Conservation (phyloP, 108 stramenopile species). For the Cylindrotheca fusiformis region DNA sequence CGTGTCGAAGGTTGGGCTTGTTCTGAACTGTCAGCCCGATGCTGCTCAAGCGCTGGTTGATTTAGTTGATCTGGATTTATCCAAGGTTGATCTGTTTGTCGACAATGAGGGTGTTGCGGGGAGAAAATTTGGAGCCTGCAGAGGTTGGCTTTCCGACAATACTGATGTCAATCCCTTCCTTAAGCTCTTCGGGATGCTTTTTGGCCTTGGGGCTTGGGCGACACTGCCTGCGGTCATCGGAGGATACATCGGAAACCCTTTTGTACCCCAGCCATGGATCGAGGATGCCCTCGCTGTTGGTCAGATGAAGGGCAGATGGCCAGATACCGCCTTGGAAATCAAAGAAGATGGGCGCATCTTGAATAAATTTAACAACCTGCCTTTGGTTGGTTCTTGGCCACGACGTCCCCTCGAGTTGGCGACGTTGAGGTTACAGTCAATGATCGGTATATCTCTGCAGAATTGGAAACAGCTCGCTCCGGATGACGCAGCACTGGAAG, state of each 20-base stretch:
- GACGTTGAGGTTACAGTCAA: slow-evolving; percentile 85
- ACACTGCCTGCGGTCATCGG: slow-evolving; percentile 90
- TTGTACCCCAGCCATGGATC: slow-evolving; percentile 77
- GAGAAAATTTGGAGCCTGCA: slow-evolving; percentile 64
- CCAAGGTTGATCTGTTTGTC: slow-evolving; percentile 58
- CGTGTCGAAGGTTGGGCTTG: slow-evolving; percentile 61
- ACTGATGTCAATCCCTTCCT: slow-evolving; percentile 71
- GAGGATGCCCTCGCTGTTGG: slow-evolving; percentile 84
- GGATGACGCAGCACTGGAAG: slow-evolving; percentile 56
- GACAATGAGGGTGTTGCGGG: slow-evolving; percentile 78
- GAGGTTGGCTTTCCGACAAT: slow-evolving; percentile 83
- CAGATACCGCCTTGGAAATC: slow-evolving; percentile 74
- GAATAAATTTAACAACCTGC: slow-evolving; percentile 79
- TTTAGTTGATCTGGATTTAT: slow-evolving; percentile 53
- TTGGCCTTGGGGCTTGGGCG: slow-evolving; percentile 86
- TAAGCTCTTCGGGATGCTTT: slow-evolving; percentile 91
- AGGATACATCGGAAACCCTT: slow-evolving; percentile 92
- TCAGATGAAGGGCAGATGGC: slow-evolving; percentile 74
- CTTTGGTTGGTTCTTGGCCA: slow-evolving; percentile 80
- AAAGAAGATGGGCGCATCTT: slow-evolving; percentile 37
- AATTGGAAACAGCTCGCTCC: slow-evolving; percentile 85
- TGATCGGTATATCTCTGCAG: slow-evolving; percentile 81
- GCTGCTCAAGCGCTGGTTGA: slow-evolving; percentile 56
- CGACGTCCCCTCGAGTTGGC: slow-evolving; percentile 88
- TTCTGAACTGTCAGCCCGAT: slow-evolving; percentile 71